Evolutionary conservation across 2,329 filamentous ascomycete genomes (phyloP).

Genomic region (Lanzia echinophila): DNA sequence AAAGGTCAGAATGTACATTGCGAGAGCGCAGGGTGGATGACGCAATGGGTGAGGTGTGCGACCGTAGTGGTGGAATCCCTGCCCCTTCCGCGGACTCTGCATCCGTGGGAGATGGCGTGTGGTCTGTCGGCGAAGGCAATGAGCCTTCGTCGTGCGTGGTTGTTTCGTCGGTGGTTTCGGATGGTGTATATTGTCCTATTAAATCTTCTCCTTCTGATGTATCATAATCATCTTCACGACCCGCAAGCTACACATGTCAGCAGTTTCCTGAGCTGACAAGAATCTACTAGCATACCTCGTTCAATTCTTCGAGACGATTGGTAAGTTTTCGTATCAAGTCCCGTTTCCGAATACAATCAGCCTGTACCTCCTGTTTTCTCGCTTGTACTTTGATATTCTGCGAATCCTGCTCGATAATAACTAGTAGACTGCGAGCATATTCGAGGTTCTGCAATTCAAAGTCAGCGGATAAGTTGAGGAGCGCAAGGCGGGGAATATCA

Average conservation of each 20-base stretch:
- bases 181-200: slow-evolving; percentile 45
- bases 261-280: background rate
- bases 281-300: slow-evolving; percentile 43
- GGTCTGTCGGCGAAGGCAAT: slow-evolving; percentile 13
- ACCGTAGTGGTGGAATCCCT: background rate
- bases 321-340: slow-evolving; percentile 59
- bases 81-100: background rate
- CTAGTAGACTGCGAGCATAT: slow-evolving; percentile 61
- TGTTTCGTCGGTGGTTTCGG: slow-evolving; percentile 32
- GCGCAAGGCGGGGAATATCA: background rate
- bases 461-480: background rate
- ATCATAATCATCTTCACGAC: slow-evolving; percentile 21
- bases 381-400: slow-evolving; percentile 50
- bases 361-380: slow-evolving; percentile 54
- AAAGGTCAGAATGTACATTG: background rate
- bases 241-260: slow-evolving; percentile 16
- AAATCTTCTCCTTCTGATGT: slow-evolving; percentile 50
- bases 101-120: slow-evolving; percentile 5
- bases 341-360: slow-evolving; percentile 57
- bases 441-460: slow-evolving; percentile 56
- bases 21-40: too few species aligned
- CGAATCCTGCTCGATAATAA: slow-evolving; percentile 64
- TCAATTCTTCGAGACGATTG: slow-evolving; percentile 61
- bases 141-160: background rate
- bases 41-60: background rate